Evolutionary conservation across 2,329 filamentous ascomycete genomes (phyloP), one percentile per base, ranked within the genome.

Genomic region (Aspergillus tanneri): DNA sequence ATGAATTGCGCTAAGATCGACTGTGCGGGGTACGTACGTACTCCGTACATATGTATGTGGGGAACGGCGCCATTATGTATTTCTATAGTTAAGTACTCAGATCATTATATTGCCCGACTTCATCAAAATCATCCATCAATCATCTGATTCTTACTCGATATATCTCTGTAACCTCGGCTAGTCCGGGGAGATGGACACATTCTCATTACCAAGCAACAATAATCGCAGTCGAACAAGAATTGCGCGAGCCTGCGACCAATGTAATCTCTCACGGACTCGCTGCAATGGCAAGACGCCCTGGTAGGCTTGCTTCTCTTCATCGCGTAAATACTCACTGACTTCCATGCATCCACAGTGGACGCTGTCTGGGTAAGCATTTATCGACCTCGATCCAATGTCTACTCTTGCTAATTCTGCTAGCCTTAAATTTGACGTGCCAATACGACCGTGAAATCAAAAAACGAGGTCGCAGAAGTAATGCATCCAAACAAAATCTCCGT

Each of bases 261-360:
- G 69, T 57, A 74, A 68, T 43, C 55, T 60, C 5, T 73, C 71
- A 2, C 63, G 72, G 47, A 72, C 70, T 4, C 64, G 74, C 28
- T 77, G 74, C 48, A 69, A 76, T 53, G 74, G 74, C 16, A 61
- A 70, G 42, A 55, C 47, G 22, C 67, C 68, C 34, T 75, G 68
- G 73, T 75, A 53, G 66, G 70, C 59, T 28, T 34, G 8, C 30
- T 18, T 34, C 30, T 34, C 30, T 1, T 3, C 10, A 16, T 19
- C 12, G 6, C 14, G 5, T n/a, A n/a, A 18, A 7, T 18, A 5
- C 16, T 34, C 14, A 18, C 16, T 12, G 8, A 34, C 14, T 14
- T 32, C 14, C 14, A 16, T 18, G 12, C 12, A 3, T 10, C 16
- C 16, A 16, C 19, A 34, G 30, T 34, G 14, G 14, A 34, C 30